Conservation (phyloP, 345 rosid genomes). For the Ceriops decandra region DNA sequence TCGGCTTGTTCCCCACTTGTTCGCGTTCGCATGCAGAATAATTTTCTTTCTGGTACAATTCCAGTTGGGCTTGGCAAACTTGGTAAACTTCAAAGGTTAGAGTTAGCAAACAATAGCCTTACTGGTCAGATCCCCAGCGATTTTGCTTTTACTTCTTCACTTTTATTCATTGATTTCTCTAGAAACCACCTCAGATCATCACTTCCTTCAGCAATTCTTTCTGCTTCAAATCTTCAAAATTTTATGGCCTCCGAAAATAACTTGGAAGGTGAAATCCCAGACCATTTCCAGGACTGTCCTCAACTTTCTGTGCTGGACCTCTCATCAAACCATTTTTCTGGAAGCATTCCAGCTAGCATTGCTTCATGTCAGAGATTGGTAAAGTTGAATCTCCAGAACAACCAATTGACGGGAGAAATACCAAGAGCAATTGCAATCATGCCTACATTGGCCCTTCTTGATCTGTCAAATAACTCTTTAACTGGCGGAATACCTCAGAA, state of each 20-base stretch:
- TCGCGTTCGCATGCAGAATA: slow-evolving; percentile 85
- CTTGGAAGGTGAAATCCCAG: slow-evolving; percentile 76
- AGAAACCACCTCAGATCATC: slow-evolving; percentile 54
- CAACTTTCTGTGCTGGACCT: slow-evolving; percentile 78
- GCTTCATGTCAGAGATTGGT: slow-evolving; percentile 81
- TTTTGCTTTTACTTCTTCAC: slow-evolving; percentile 61
- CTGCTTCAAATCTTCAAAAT: slow-evolving; percentile 66
- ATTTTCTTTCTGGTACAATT: slow-evolving; percentile 60
- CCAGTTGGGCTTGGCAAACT: slow-evolving; percentile 84
- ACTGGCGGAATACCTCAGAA: slow-evolving; percentile 69
- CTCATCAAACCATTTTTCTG: slow-evolving; percentile 65
- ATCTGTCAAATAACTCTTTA: slow-evolving; percentile 77
- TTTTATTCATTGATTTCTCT: slow-evolving; percentile 81
- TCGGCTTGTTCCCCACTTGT: slow-evolving; percentile 62
- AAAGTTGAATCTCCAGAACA: slow-evolving; percentile 61
- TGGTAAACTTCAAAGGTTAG: slow-evolving; percentile 71
- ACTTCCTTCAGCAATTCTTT: slow-evolving; percentile 74
- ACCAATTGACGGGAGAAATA: slow-evolving; percentile 62
- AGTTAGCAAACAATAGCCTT: slow-evolving; percentile 70
- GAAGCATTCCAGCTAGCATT: slow-evolving; percentile 72
- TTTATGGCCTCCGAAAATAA: slow-evolving; percentile 59
- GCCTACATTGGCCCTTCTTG: slow-evolving; percentile 82
- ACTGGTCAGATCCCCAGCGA: slow-evolving; percentile 73
- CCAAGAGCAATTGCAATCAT: slow-evolving; percentile 63
- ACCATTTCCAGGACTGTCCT: slow-evolving; percentile 89